Base-by-base conservation (phyloP, 176 grass and related monocot genomes). In the Raddia distichophylla region DNA sequence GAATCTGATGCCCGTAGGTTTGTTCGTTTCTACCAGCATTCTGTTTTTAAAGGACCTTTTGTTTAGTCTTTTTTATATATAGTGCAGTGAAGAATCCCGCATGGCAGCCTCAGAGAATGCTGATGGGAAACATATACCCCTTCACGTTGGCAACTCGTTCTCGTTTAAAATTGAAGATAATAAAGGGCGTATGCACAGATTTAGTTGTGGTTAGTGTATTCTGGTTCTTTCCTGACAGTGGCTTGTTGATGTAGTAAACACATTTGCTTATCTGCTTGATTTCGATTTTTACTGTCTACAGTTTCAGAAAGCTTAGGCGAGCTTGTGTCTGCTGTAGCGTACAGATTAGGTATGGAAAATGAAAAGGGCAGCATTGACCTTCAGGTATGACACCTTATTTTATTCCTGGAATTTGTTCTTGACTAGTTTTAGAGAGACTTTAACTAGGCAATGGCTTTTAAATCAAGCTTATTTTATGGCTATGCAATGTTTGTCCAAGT, bases 1-100 rank as follows among this genome's bases (percentile, higher is more conserved):
- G 92, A 97, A 52, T 78, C 64, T 49, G 94, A 97, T 52, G 74
- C 43, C 1, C 77, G 67, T 78, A 92, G 92, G 92, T 94, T 75
- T 73, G 71, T 77, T 76, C 42, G n/a, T 49, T 77, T 78, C 13
- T 4, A 44, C 37, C 75, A 69, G 9, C 58, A 13, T 22, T 44
- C 7, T 35, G 20, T 73, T 54, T 46, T 54, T 20, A 6, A 15
- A 58, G 40, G 54, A 43, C 12, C 47, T 72, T 75, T 78, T 80
- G 18, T 5, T 74, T 59, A 74, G 6, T 50, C 32, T 45, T 80
- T 33, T 34, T 7, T 85, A 40, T 53, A 75, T 59, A 75, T 74
- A 69, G 42, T 52, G 76, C 82, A 97, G 94, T 80, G 91, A 94
- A 4, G 74, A 75, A 13, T 92, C 90, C 80, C 67, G 11, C 8